These are phyloP conservation scores for Megacollybia marginata DNA, from an alignment of 768 basidiomycete genomes.

Conservation along the genomic window DNA sequence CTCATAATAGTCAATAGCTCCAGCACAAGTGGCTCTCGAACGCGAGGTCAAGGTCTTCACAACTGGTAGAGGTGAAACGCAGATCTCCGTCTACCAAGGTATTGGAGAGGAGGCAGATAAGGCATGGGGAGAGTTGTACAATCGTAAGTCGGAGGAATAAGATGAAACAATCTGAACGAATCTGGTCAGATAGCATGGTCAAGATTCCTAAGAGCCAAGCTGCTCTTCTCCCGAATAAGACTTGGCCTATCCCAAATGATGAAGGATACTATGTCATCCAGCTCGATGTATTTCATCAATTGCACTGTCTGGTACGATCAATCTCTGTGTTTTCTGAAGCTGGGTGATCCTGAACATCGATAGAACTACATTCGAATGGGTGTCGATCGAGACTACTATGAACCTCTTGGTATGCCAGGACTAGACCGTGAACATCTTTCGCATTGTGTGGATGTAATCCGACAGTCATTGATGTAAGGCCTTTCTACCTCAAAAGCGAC, in stretches of 20 bases:
- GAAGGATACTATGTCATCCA: conserved; percentile 15
- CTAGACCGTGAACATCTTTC: conserved; percentile 14
- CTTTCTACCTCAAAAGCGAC: no score
- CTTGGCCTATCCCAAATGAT: conserved; percentile 16
- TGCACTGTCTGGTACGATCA: conserved; percentile 16
- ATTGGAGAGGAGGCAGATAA: conserved; percentile 11
- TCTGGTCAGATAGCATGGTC: no score
- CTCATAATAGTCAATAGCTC: conserved; percentile 6
- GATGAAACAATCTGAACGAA: conserved; percentile 8
- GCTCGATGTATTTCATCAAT: conserved; percentile 13
- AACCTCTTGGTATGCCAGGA: conserved; percentile 13
- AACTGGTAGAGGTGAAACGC: conserved; percentile 13
- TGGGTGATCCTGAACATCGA: neutral
- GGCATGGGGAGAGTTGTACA: conserved; percentile 16
- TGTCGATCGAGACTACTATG: conserved; percentile 16
- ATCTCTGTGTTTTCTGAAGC: neutral
- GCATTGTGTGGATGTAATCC: conserved; percentile 16
- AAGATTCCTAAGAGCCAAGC: conserved; percentile 17
- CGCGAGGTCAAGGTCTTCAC: conserved; percentile 16
- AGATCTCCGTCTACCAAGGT: conserved; percentile 8
- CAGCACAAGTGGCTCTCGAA: conserved; percentile 12
- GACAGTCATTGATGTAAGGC: conserved; percentile 10
- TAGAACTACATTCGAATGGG: conserved; percentile 5
- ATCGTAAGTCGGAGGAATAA: neutral
- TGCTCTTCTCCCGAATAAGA: conserved; percentile 13